These are phyloP conservation scores for Tetramitus jugosus DNA, from an alignment of 208 protist genomes.

Conservation along the genomic window DNA sequence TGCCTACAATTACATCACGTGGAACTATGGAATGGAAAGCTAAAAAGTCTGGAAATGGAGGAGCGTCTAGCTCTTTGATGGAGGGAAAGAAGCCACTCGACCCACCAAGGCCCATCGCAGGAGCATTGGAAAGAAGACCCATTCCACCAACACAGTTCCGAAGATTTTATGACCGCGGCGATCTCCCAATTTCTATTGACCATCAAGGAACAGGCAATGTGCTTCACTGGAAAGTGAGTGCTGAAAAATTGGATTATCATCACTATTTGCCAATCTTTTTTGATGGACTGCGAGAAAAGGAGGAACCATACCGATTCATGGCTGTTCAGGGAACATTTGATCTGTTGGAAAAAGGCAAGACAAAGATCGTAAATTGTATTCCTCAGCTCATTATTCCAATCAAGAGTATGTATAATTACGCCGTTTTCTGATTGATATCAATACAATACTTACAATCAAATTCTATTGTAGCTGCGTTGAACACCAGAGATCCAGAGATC, in stretches of 20 bases:
- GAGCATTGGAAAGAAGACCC: constrained; percentile 53
- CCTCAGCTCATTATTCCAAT: constrained; percentile 97
- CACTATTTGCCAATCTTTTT: constrained; percentile 99
- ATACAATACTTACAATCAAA: neutral
- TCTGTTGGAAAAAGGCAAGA: constrained; percentile 78
- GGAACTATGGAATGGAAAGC: no score
- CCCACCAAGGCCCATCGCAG: constrained; percentile 63
- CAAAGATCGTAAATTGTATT: constrained; percentile 91
- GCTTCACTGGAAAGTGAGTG: constrained; percentile 91
- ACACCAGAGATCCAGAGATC: constrained; percentile 89
- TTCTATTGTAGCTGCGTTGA: constrained; percentile 80
- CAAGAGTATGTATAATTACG: no score
- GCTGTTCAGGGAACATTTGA: constrained; percentile 83
- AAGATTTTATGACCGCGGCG: constrained; percentile 92
- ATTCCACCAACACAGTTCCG: constrained; percentile 88
- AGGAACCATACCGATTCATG: constrained; percentile 93
- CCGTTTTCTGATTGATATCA: neutral
- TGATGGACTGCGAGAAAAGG: constrained; percentile 90
- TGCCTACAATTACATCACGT: constrained; percentile 49
- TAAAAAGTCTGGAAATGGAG: constrained; percentile 66
- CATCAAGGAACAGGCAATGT: constrained; percentile 74
- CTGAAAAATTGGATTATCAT: constrained; percentile 94
- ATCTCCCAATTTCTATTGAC: constrained; percentile 90
- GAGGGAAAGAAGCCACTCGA: constrained; percentile 60
- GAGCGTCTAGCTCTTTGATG: constrained; percentile 67